These are phyloP conservation scores for Verticillium albo-atrum DNA, from an alignment of 2,329 filamentous ascomycete species.

Conservation along the genomic window DNA sequence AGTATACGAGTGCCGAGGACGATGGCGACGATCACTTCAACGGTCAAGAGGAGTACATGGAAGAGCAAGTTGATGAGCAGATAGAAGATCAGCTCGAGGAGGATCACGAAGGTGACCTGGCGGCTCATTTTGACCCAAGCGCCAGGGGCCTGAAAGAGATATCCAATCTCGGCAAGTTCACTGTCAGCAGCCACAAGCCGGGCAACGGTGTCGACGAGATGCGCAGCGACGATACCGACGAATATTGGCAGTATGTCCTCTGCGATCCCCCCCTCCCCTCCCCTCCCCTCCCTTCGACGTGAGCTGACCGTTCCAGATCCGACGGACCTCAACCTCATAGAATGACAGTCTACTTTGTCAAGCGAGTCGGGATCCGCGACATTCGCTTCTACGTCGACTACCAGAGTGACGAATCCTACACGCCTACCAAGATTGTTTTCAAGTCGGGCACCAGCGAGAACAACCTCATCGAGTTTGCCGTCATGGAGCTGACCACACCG, in stretches of 20 bases:
- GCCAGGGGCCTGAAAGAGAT: constrained; percentile 71
- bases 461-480: constrained; percentile 82
- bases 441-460: constrained; percentile 87
- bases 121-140: constrained; percentile 43
- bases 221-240: constrained; percentile 64
- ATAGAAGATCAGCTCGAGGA: constrained; percentile 25
- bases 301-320: constrained; percentile 45
- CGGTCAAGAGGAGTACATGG: constrained; percentile 14
- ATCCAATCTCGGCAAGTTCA: constrained; percentile 78
- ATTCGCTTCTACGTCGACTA: constrained; percentile 89
- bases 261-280: not conserved
- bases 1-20: constrained; percentile 24
- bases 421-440: constrained; percentile 87
- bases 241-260: constrained; percentile 72
- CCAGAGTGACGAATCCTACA: constrained; percentile 90
- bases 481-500: constrained; percentile 73
- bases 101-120: constrained; percentile 31
- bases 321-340: constrained; percentile 81
- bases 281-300: no score
- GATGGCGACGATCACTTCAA: constrained; percentile 19
- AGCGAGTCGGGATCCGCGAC: constrained; percentile 71
- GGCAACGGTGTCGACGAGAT: constrained; percentile 75
- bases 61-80: constrained; percentile 11
- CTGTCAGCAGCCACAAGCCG: constrained; percentile 76
- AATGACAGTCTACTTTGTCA: constrained; percentile 81